Percentiles rank a stretch among this genome's conserved stretches.
These are phyloP conservation scores for Dothistroma septosporum DNA, from an alignment of 2,329 filamentous ascomycete species.

Conservation along the genomic window DNA sequence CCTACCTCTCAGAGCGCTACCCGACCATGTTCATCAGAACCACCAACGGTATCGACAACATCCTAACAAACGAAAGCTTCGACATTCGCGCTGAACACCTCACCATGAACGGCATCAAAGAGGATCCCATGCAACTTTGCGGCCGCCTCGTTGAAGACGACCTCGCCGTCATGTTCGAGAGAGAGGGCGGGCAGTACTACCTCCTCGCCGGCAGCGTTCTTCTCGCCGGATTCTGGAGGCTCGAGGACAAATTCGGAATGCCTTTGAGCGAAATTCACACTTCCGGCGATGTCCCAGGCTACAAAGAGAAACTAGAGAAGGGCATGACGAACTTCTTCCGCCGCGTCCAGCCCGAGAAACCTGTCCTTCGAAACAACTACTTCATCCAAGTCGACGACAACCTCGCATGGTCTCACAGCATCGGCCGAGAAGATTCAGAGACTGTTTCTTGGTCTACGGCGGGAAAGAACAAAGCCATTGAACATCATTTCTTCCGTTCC, in stretches of 20 bases:
- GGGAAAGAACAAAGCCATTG: conserved; percentile 66
- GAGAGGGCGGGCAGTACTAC: conserved; percentile 72
- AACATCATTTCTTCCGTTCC: conserved; percentile 72
- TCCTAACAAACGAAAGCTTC: conserved; percentile 67
- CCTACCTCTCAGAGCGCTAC: conserved; percentile 71
- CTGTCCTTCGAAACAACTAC: conserved; percentile 72
- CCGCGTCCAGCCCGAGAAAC: conserved; percentile 62
- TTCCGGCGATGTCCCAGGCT: conserved; percentile 70
- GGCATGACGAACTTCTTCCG: conserved; percentile 81
- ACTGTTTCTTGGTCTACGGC: conserved; percentile 69
- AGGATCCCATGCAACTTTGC: conserved; percentile 74
- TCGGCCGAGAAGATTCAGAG: conserved; percentile 64
- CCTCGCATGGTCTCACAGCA: conserved; percentile 70
- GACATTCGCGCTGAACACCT: conserved; percentile 62
- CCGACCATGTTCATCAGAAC: conserved; percentile 65
- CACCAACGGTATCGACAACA: conserved; percentile 62
- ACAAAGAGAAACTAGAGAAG: conserved; percentile 65
- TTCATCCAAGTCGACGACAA: conserved; percentile 81
- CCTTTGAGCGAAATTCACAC: conserved; percentile 74
- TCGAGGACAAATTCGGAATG: conserved; percentile 79
- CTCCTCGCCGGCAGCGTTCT: conserved; percentile 72
- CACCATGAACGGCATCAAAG: conserved; percentile 38
- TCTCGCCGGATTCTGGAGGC: conserved; percentile 76
- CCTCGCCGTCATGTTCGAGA: conserved; percentile 77
- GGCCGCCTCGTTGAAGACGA: conserved; percentile 76